These are phyloP conservation scores for Gonapodya sp. DNA, from an alignment of 192 early-diverging fungal species.

Conservation along the genomic window DNA sequence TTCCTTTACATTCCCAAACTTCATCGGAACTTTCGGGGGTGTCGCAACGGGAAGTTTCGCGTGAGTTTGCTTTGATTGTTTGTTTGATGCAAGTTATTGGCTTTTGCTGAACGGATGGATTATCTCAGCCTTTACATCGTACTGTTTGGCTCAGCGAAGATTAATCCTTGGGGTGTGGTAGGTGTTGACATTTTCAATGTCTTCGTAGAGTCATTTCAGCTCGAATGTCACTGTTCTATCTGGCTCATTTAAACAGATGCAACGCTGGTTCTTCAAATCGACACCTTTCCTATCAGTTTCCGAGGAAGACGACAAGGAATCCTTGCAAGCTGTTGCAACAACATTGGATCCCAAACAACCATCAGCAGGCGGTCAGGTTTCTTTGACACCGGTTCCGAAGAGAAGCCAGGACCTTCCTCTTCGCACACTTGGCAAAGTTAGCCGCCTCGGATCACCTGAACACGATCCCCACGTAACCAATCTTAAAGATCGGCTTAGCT, in stretches of 20 bases:
- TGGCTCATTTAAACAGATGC: not conserved
- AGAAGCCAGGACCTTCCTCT: not conserved
- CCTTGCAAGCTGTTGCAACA: no score
- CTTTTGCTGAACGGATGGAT: not conserved
- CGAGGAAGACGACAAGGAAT: no score
- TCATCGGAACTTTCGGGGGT: not conserved
- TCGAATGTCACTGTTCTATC: no score
- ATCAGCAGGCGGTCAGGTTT: no score
- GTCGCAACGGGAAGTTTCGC: not conserved
- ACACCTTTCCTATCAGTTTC: not conserved
- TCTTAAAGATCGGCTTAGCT: not conserved
- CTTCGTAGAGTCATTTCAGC: not conserved
- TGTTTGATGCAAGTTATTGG: no score
- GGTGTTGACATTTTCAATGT: not conserved
- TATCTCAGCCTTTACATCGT: not conserved
- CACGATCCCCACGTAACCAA: not conserved
- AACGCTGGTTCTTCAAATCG: not conserved
- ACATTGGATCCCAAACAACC: no score
- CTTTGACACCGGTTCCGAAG: no score
- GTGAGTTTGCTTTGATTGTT: not conserved
- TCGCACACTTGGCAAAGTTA: not conserved
- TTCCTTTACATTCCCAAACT: not conserved
- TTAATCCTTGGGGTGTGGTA: not conserved
- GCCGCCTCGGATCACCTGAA: not conserved
- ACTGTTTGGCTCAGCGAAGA: not conserved